Conservation (phyloP, 257 asterid genomes). For the Solanum bukasovii region DNA sequence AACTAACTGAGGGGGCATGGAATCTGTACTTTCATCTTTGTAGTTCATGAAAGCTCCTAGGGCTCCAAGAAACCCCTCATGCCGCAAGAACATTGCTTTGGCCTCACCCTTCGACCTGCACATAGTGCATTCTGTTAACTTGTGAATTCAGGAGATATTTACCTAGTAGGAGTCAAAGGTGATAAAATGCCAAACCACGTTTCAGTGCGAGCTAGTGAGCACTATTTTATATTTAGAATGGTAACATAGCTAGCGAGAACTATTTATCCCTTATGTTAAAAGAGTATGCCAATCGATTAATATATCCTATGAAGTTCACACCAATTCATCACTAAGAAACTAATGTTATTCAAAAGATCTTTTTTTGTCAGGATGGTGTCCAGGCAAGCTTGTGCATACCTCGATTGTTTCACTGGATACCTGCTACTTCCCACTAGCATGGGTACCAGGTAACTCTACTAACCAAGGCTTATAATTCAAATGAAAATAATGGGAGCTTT, state of each 20-base stretch:
- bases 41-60: conserved; percentile 66
- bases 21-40: conserved; percentile 30
- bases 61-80: conserved; percentile 88
- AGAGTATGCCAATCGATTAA: background rate
- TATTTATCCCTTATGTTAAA: background rate
- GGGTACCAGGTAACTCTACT: background rate
- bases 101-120: conserved; percentile 92
- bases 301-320: background rate
- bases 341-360: background rate
- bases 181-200: background rate
- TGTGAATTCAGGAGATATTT: background rate
- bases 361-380: background rate
- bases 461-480: background rate
- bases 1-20: conserved; percentile 7
- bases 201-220: background rate
- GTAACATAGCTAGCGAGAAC: background rate
- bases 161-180: background rate
- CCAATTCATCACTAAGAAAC: background rate
- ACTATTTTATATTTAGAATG: background rate
- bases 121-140: background rate
- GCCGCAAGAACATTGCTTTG: conserved; percentile 73
- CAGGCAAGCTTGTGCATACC: background rate
- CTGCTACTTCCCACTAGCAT: background rate
- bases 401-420: too few species aligned
- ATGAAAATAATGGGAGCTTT: background rate